Evolutionary conservation across 169 alveolate species (phyloP), one percentile per base, ranked within the genome.

Genomic region (Cryptosporidium tyzzeri): DNA sequence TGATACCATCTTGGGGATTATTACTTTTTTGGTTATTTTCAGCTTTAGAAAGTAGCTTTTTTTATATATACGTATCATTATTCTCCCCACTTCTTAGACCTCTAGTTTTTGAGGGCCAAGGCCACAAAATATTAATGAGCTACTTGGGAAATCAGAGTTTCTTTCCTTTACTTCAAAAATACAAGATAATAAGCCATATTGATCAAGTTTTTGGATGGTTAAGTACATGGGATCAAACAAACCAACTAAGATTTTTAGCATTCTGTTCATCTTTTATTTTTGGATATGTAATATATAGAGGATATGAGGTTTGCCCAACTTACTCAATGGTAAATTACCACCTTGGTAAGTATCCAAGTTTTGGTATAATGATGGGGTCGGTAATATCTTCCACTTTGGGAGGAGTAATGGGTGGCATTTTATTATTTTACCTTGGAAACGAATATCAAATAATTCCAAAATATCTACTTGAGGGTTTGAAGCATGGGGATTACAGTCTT

Each of bases 271-370:
- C 89, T 16, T 80, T 80, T 35, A 65, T 80, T 44, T 80, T 80
- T 65, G 89, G 89, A 18, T 62, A 80, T 48, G 51, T 80, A 48
- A 61, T 80, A 8, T 80, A 80, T 80, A 59, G 89, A 80, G 89
- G 89, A 26, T 80, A 80, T 62, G 89, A 80, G 55, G 74, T 80
- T 23, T 80, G 89, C 14, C 89, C 89, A 62, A 80, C 89, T 3
- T 80, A 80, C 53, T 61, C 89, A 41, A 58, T 80, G 65, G 68
- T 80, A 12, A 80, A 80, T 39, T 80, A 62, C 59, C 39, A 80
- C 29, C 67, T 80, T 48, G 89, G 89, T n/a, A 80, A 67, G 31
- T 80, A 80, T 80, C 89, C 89, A 37, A 44, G 68, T 48, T 80
- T 80, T 65, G 67, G 80, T 10, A 80, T 53, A 12, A 80, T 80